A percentile compares a stretch with the other conserved stretches of the same genome.
Evolutionary conservation across 148 eudicot species (phyloP).

Genomic region (Vaccinium myrtillus): DNA sequence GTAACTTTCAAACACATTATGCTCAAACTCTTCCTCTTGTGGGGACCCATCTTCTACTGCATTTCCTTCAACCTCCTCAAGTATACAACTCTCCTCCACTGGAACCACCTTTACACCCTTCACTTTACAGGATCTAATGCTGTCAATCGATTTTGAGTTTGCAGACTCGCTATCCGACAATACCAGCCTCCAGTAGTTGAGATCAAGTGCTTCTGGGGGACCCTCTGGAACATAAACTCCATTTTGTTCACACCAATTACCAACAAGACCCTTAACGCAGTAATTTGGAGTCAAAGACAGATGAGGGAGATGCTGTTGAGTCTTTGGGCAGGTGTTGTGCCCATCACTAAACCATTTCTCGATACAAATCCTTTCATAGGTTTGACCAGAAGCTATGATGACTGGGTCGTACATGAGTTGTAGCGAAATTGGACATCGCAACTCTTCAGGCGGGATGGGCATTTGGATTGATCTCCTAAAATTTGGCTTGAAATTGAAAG

Average conservation of each 20-base stretch:
- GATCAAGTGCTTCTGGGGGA: slow-evolving; percentile 93
- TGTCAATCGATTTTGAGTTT: slow-evolving; percentile 49
- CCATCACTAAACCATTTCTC: slow-evolving; percentile 89
- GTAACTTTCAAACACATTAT: slow-evolving; percentile 41
- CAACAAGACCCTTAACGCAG: slow-evolving; percentile 51
- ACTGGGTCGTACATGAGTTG: slow-evolving; percentile 84
- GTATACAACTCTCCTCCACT: slow-evolving; percentile 46
- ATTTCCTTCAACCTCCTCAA: slow-evolving; percentile 59
- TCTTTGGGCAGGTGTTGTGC: slow-evolving; percentile 68
- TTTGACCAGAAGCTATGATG: slow-evolving; percentile 74
- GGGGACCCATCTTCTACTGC: slow-evolving; percentile 44
- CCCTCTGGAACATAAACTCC: slow-evolving; percentile 61
- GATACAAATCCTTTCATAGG: slow-evolving; percentile 74
- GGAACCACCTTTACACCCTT: slow-evolving; percentile 73
- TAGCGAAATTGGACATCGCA: slow-evolving; percentile 63
- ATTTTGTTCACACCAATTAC: slow-evolving; percentile 52
- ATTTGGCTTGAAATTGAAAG: slow-evolving; percentile 81
- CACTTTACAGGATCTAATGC: slow-evolving; percentile 49
- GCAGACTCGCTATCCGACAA: slow-evolving; percentile 69
- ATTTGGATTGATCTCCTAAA: slow-evolving; percentile 64
- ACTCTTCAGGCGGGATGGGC: slow-evolving; percentile 69
- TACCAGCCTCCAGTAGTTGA: slow-evolving; percentile 92
- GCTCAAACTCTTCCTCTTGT: slow-evolving; percentile 45
- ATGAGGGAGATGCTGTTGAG: slow-evolving; percentile 45
- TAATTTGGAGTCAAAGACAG: slow-evolving; percentile 56